These are phyloP conservation scores for Lepiota venenata DNA, from an alignment of 768 basidiomycete genomes.

Conservation along the genomic window DNA sequence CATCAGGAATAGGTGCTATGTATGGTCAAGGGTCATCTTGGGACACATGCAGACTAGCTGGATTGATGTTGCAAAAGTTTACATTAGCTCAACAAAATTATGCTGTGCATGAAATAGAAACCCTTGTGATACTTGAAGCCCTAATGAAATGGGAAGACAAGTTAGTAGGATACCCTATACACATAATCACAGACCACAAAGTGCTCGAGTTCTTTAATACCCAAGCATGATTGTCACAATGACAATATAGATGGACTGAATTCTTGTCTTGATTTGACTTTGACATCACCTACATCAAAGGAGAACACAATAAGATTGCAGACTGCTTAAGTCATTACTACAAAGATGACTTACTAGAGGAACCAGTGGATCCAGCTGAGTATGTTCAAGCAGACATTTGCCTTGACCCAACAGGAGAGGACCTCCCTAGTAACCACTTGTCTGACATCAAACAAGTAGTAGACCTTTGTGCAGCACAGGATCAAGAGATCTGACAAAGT, in stretches of 20 bases:
- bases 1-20: slow-evolving; percentile 22
- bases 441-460: no score
- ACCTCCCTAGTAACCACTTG: no score
- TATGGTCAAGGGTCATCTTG: slow-evolving; percentile 26
- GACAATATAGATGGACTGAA: slow-evolving; percentile 27
- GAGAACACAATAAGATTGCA: slow-evolving; percentile 23
- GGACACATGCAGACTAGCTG: slow-evolving; percentile 21
- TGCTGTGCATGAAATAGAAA: no score
- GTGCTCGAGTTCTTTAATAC: slow-evolving; percentile 25
- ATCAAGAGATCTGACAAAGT: no score
- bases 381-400: no score
- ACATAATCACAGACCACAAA: slow-evolving; percentile 20
- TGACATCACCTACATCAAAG: no score
- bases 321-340: slow-evolving; percentile 29
- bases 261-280: slow-evolving; percentile 27
- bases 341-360: slow-evolving; percentile 18
- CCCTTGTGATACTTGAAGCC: no score
- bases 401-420: no score
- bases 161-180: slow-evolving; percentile 22
- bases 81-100: slow-evolving; percentile 26
- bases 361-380: slow-evolving; percentile 14
- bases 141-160: slow-evolving; percentile 28
- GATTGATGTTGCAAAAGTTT: slow-evolving; percentile 27
- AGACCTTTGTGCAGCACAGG: no score
- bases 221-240: slow-evolving; percentile 13